phyloP scores from a whole-genome alignment of 2,329 filamentous ascomycete species.

The Chaetomium olivaceum region DNA sequence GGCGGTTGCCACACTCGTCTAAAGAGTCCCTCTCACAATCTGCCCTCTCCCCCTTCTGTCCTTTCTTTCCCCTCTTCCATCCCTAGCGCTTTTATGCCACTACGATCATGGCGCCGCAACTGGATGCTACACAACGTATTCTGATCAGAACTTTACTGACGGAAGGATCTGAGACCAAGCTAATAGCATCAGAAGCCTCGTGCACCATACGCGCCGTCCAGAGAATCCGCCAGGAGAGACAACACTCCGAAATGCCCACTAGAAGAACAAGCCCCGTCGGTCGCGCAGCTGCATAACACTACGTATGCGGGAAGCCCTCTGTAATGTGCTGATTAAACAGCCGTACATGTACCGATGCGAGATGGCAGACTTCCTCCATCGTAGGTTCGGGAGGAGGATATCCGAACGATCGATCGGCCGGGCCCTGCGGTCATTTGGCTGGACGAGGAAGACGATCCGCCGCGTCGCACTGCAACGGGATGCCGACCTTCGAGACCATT shows the following conservation, averaged over 20 bases:
- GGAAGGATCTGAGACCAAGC: constrained; percentile 3
- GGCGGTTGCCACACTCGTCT: neutral
- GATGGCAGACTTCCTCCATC: constrained; percentile 9
- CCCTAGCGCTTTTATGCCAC: constrained; percentile 3
- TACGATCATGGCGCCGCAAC: constrained; percentile 6
- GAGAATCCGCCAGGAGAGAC: constrained; percentile 8
- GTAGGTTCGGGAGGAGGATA: constrained; percentile 2
- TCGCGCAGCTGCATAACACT: constrained; percentile 5
- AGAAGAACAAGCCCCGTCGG: constrained; percentile 7
- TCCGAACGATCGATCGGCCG: constrained; percentile 1
- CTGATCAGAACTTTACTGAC: constrained; percentile 6
- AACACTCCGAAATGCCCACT: constrained; percentile 4
- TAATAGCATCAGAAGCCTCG: constrained; percentile 5
- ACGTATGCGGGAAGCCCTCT: constrained; percentile 3
- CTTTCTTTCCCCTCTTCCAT: constrained; percentile 1
- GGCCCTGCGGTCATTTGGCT: constrained; percentile 4
- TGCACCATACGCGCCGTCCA: constrained; percentile 7
- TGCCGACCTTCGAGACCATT: constrained; percentile 11
- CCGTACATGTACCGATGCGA: constrained; percentile 8
- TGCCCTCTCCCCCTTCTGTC: neutral
- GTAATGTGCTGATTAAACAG: constrained; percentile 3
- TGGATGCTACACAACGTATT: constrained; percentile 10
- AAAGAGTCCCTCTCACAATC: neutral
- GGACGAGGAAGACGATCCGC: constrained; percentile 9
- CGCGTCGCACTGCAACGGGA: constrained; percentile 7